Evolutionary conservation across 1,284 basidiomycete genomes (phyloP).

Genomic region (Jaminaea rosea): DNA sequence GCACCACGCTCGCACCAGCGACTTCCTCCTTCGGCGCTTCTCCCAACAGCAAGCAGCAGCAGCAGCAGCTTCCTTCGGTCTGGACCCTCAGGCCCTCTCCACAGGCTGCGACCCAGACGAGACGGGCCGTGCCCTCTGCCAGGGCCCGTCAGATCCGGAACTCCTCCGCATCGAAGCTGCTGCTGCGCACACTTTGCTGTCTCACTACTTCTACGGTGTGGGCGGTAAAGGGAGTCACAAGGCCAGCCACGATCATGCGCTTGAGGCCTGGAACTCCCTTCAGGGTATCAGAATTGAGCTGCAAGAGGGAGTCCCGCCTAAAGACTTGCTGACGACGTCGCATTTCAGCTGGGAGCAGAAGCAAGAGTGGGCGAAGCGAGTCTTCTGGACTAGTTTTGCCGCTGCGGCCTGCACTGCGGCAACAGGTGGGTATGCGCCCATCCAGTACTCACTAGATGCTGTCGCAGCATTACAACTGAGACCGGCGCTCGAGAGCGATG

Average conservation of each 20-base stretch:
- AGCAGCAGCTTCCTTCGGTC: slow-evolving; percentile 10
- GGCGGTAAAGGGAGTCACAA: slow-evolving; percentile 12
- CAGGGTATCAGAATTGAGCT: slow-evolving; percentile 22
- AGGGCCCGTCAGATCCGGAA: slow-evolving; percentile 16
- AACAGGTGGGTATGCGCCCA: slow-evolving; percentile 33
- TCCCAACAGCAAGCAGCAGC: background rate
- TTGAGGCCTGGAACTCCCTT: slow-evolving; percentile 30
- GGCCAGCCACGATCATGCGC: slow-evolving; percentile 24
- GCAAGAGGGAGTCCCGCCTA: slow-evolving; percentile 1
- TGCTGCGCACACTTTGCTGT: slow-evolving; percentile 28
- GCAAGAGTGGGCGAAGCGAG: slow-evolving; percentile 33
- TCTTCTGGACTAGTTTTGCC: slow-evolving; percentile 28
- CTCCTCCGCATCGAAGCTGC: slow-evolving; percentile 30
- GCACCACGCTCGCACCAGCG: slow-evolving; percentile 29
- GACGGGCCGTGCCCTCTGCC: slow-evolving; percentile 10
- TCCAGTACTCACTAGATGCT: slow-evolving; percentile 18
- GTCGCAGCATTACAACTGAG: slow-evolving; percentile 26
- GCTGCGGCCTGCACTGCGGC: slow-evolving; percentile 32
- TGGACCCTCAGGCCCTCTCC: slow-evolving; percentile 6
- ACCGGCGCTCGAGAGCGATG: slow-evolving; percentile 20
- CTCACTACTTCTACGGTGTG: slow-evolving; percentile 33
- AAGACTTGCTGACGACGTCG: slow-evolving; percentile 6
- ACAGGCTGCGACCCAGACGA: slow-evolving; percentile 7
- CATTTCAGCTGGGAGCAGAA: slow-evolving; percentile 30
- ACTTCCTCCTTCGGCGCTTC: slow-evolving; percentile 15